phyloP scores from a whole-genome alignment of 2,329 filamentous ascomycete species.

The Paraphoma chrysanthemicola region DNA sequence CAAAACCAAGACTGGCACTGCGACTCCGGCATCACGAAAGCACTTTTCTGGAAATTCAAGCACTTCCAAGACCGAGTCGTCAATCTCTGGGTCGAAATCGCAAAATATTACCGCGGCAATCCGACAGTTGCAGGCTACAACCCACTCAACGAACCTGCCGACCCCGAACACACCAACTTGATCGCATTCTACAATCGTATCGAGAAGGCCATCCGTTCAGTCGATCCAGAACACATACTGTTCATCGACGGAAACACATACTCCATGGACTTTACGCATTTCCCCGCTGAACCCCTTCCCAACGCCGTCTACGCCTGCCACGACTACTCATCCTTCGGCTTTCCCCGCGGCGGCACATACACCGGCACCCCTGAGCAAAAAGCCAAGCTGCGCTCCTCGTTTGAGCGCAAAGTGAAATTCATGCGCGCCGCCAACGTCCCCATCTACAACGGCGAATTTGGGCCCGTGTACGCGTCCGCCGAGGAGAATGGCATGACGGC shows the following conservation, averaged over 20 bases:
- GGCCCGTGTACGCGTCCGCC: constrained; percentile 14
- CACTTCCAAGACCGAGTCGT: constrained; percentile 17
- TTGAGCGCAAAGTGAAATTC: constrained; percentile 21
- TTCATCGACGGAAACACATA: constrained; percentile 63
- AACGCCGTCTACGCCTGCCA: constrained; percentile 57
- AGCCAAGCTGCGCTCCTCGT: constrained; percentile 34
- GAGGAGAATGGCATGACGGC: constrained; percentile 8
- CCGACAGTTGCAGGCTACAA: constrained; percentile 19
- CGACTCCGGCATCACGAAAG: constrained; percentile 15
- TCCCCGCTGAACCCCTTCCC: constrained; percentile 49
- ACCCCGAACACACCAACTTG: constrained; percentile 15
- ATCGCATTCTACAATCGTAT: constrained; percentile 17
- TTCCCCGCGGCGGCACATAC: constrained; percentile 51
- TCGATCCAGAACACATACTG: constrained; percentile 53
- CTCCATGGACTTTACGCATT: constrained; percentile 58
- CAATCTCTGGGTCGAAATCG: constrained; percentile 16
- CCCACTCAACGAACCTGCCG: constrained; percentile 21
- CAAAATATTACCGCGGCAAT: constrained; percentile 10
- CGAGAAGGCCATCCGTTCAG: constrained; percentile 17
- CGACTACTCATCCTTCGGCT: constrained; percentile 54
- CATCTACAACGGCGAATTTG: constrained; percentile 24
- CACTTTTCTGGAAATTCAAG: constrained; percentile 20
- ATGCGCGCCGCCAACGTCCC: constrained; percentile 17
- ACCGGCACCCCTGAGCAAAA: constrained; percentile 53
- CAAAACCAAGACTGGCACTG: constrained; percentile 26